These are phyloP conservation scores for Termitomyces sp. DNA, from an alignment of 768 basidiomycete species.

Conservation along the genomic window DNA sequence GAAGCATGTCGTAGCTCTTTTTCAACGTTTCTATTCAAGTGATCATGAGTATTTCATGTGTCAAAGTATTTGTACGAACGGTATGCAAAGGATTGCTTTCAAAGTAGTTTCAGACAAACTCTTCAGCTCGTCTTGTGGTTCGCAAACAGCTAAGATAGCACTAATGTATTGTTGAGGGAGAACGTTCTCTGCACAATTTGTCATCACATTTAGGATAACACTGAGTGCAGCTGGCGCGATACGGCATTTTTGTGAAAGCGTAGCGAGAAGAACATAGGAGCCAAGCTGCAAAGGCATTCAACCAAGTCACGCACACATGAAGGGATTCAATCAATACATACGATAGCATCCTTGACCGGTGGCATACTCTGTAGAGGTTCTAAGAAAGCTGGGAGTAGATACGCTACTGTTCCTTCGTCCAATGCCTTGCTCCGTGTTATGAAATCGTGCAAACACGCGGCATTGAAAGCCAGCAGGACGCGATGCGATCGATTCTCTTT, in stretches of 20 bases:
- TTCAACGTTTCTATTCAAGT: constrained; percentile 33
- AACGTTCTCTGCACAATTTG: constrained; percentile 41
- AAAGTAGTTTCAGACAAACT: constrained; percentile 35
- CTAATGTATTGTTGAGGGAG: constrained; percentile 56
- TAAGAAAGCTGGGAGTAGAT: constrained; percentile 58
- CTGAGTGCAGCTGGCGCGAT: constrained; percentile 55
- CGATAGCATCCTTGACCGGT: constrained; percentile 47
- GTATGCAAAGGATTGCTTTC: constrained; percentile 36
- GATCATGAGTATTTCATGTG: background rate
- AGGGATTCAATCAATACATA: constrained; percentile 25
- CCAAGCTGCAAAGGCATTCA: constrained; percentile 45
- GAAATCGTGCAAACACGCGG: constrained; percentile 74
- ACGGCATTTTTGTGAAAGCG: constrained; percentile 60
- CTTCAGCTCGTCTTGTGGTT: constrained; percentile 52
- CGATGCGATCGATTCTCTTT: constrained; percentile 53
- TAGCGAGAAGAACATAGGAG: constrained; percentile 65
- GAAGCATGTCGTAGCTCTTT: constrained; percentile 39
- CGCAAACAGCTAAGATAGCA: constrained; percentile 59
- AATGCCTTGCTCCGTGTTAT: constrained; percentile 51
- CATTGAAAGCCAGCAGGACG: constrained; percentile 76
- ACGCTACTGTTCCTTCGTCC: constrained; percentile 62
- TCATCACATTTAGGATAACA: constrained; percentile 50
- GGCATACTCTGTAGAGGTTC: constrained; percentile 44
- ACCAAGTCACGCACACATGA: background rate
- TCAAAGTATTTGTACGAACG: constrained; percentile 32